Evolutionary conservation across 768 basidiomycete genomes (phyloP).

Genomic region (Leccinum subtestaceum): DNA sequence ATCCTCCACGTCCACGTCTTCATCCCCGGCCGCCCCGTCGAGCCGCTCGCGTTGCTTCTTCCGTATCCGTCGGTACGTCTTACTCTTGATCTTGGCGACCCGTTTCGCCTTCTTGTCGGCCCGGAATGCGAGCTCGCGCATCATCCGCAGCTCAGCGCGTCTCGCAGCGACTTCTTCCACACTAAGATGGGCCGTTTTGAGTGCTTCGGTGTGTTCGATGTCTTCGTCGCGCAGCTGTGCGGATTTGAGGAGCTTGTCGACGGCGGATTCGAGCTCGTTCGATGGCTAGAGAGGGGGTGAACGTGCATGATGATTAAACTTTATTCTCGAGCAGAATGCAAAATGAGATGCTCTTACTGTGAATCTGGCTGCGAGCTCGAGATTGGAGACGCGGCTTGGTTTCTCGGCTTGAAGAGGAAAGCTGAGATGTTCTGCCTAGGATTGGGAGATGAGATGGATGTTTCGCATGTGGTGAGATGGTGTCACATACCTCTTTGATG

Average conservation of each 20-base stretch:
- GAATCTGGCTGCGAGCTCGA: constrained; percentile 81
- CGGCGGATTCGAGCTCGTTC: constrained; percentile 79
- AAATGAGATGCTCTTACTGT: constrained; percentile 46
- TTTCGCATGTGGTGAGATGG: neutral
- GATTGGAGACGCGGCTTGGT: constrained; percentile 57
- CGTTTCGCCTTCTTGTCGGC: constrained; percentile 89
- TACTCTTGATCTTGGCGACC: constrained; percentile 93
- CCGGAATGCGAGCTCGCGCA: constrained; percentile 92
- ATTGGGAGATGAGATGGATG: constrained; percentile 2
- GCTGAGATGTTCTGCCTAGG: constrained; percentile 79
- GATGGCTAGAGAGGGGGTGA: constrained; percentile 52
- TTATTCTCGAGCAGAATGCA: neutral
- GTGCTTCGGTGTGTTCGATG: constrained; percentile 75
- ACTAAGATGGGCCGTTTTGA: constrained; percentile 76
- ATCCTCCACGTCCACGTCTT: constrained; percentile 33
- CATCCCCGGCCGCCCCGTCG: constrained; percentile 39
- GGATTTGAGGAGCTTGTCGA: constrained; percentile 74
- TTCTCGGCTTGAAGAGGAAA: constrained; percentile 77
- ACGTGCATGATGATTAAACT: neutral
- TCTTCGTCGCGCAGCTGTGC: constrained; percentile 84
- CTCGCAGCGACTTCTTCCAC: constrained; percentile 85
- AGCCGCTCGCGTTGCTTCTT: constrained; percentile 73
- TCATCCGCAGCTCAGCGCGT: constrained; percentile 76
- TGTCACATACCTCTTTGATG: constrained; percentile 70
- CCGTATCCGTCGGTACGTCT: constrained; percentile 82